phyloP scores from a whole-genome alignment of 768 basidiomycete species.

The Boletales sp. region DNA sequence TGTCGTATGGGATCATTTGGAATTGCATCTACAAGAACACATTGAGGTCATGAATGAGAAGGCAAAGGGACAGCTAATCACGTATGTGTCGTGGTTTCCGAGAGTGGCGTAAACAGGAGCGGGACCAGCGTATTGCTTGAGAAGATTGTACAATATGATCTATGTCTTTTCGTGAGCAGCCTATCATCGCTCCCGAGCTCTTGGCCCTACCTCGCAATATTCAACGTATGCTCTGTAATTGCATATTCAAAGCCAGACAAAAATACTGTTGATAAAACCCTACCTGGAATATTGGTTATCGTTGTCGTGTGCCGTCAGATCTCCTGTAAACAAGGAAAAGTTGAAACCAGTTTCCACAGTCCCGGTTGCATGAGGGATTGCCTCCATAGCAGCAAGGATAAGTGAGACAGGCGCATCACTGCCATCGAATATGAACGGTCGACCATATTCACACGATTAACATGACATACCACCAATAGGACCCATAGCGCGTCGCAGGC shows the following conservation, averaged over 20 bases:
- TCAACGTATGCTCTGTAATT: conserved; percentile 48
- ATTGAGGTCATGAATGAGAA: neutral
- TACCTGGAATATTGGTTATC: conserved; percentile 63
- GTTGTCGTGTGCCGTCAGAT: conserved; percentile 68
- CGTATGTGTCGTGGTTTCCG: conserved; percentile 73
- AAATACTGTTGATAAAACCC: conserved; percentile 4
- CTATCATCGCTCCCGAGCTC: neutral
- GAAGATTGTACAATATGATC: conserved; percentile 59
- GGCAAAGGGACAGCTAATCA: conserved; percentile 16
- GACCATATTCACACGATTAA: neutral
- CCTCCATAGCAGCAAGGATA: conserved; percentile 52
- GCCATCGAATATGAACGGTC: neutral
- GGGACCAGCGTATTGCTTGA: conserved; percentile 52
- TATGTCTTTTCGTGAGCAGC: conserved; percentile 39
- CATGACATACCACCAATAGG: conserved; percentile 19
- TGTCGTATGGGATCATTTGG: conserved; percentile 36
- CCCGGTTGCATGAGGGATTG: conserved; percentile 62
- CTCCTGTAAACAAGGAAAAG: conserved; percentile 69
- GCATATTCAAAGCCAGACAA: conserved; percentile 24
- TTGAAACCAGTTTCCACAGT: conserved; percentile 57
- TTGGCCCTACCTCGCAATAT: conserved; percentile 51
- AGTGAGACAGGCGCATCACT: conserved; percentile 64
- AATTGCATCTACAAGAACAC: conserved; percentile 1
- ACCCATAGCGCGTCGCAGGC: conserved; percentile 64
- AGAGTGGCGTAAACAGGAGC: conserved; percentile 68